Conservation (phyloP, 2,329 filamentous ascomycete species). For the Colletotrichum noveboracense region DNA sequence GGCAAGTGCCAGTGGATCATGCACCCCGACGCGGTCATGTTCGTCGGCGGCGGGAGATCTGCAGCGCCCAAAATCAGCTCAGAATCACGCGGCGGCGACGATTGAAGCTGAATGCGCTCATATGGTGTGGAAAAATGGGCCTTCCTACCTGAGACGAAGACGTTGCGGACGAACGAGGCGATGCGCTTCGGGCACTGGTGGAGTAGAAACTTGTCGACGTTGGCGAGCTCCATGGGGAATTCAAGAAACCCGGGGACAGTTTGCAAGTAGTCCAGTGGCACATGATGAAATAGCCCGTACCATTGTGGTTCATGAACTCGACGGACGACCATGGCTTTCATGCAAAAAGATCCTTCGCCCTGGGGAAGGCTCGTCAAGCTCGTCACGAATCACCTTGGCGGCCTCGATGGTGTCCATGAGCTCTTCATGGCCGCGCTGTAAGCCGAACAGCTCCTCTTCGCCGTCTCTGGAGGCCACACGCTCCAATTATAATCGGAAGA, state of each 20-base stretch:
- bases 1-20: no score
- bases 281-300: background rate
- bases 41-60: no score
- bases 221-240: background rate
- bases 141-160: no score
- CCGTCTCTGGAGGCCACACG: constrained; percentile 81
- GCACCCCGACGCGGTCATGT: no score
- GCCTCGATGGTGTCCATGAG: constrained; percentile 81
- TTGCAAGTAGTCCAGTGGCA: background rate
- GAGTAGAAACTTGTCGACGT: background rate
- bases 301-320: background rate
- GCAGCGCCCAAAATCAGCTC: no score
- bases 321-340: background rate
- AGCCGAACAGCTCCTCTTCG: constrained; percentile 81
- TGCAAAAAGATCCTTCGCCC: background rate
- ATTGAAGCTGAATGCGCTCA: no score
- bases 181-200: no score
- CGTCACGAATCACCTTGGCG: constrained; percentile 59
- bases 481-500: constrained; percentile 84
- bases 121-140: no score
- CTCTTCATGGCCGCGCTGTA: constrained; percentile 79
- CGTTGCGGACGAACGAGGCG: background rate
- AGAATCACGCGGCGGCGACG: no score
- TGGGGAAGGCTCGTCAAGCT: background rate
- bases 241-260: background rate